Conservation (phyloP, 2,329 filamentous ascomycete species). For the Coniella vitis region DNA sequence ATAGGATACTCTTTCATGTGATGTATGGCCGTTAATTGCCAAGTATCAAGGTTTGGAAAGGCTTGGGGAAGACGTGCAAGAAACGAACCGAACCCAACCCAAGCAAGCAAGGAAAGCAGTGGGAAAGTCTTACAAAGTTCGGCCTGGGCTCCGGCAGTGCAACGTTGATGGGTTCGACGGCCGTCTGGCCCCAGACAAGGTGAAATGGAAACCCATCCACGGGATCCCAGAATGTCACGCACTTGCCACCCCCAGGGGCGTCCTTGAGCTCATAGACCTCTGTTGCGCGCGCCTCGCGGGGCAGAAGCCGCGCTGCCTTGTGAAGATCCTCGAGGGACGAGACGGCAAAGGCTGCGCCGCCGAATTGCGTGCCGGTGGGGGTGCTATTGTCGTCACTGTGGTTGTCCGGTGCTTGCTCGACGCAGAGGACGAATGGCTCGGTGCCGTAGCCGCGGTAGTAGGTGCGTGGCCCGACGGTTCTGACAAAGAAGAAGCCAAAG, state of each 20-base stretch:
- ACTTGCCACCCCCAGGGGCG: slow-evolving; percentile 46
- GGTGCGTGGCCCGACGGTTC: slow-evolving; percentile 34
- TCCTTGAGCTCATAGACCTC: slow-evolving; percentile 41
- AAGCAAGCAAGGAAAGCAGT: no score
- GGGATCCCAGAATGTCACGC: slow-evolving; percentile 43
- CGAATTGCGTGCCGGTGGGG: slow-evolving; percentile 42
- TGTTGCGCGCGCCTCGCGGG: slow-evolving; percentile 39
- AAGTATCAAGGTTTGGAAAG: no score
- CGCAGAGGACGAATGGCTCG: slow-evolving; percentile 54
- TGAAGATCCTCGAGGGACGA: slow-evolving; percentile 49
- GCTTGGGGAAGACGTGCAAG: no score
- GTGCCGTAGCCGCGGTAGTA: slow-evolving; percentile 56
- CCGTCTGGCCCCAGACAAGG: slow-evolving; percentile 47
- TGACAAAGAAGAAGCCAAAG: slow-evolving; percentile 39
- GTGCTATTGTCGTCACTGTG: slow-evolving; percentile 8
- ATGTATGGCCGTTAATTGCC: no score
- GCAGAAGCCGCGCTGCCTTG: slow-evolving; percentile 39
- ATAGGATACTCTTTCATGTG: no score
- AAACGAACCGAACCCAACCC: no score
- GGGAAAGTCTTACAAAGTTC: no score
- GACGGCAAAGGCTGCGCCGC: slow-evolving; percentile 52
- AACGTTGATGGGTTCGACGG: slow-evolving; percentile 29
- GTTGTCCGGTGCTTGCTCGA: slow-evolving; percentile 25
- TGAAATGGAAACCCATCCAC: slow-evolving; percentile 52
- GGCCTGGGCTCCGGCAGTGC: slow-evolving; percentile 35